These are phyloP conservation scores for Zoysia matrella DNA, from an alignment of 202 grass and related monocot species.

Conservation along the genomic window DNA sequence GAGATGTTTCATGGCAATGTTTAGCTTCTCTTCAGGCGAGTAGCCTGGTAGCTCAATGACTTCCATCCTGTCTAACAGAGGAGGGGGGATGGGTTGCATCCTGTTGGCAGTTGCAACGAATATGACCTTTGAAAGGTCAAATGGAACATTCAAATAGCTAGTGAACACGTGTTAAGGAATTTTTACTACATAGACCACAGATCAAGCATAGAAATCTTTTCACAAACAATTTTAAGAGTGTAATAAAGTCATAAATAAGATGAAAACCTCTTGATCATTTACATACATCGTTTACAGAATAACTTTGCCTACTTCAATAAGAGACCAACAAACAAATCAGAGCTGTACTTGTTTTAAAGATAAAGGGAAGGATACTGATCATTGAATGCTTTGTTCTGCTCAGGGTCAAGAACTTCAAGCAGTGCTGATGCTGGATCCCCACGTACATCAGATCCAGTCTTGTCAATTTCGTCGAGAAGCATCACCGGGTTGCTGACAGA, in stretches of 20 bases:
- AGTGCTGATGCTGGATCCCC: constrained; percentile 98
- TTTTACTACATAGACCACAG: constrained; percentile 28
- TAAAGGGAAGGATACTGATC: constrained; percentile 93
- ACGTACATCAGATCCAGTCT: constrained; percentile 98
- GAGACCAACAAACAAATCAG: constrained; percentile 32
- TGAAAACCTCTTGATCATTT: constrained; percentile 9
- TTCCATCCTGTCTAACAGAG: constrained; percentile 97
- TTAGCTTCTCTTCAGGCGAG: constrained; percentile 95
- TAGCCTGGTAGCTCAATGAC: constrained; percentile 98
- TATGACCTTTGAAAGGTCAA: constrained; percentile 93
- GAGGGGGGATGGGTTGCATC: constrained; percentile 87
- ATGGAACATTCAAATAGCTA: constrained; percentile 99
- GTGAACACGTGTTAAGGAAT: constrained; percentile 63
- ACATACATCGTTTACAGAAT: not conserved
- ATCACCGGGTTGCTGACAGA: constrained; percentile 96
- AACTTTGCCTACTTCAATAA: not conserved
- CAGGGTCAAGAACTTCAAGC: constrained; percentile 98
- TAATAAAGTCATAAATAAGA: constrained; percentile 18
- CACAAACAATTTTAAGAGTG: constrained; percentile 11
- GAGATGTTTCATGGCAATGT: constrained; percentile 99
- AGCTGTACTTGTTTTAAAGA: constrained; percentile 22
- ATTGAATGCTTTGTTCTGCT: constrained; percentile 94
- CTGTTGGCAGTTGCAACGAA: constrained; percentile 98
- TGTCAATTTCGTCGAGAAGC: constrained; percentile 99
- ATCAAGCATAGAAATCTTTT: constrained; percentile 18